phyloP scores from a whole-genome alignment of 805 yeast species.

The Saccharomycopsis oosterbeekiorum region DNA sequence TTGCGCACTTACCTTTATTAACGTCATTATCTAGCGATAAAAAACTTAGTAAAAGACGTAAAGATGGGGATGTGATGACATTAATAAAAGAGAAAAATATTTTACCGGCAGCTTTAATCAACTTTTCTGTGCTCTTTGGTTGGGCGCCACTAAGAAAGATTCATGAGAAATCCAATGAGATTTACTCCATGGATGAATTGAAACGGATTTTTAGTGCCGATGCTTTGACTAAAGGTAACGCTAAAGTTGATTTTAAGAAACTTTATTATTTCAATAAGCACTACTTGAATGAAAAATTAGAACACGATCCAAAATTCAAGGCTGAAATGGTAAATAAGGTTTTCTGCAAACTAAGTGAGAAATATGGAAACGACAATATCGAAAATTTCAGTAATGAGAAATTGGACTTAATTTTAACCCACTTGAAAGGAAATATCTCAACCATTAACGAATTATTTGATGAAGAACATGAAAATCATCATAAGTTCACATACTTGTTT shows the following conservation, averaged over 20 bases:
- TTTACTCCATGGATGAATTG: conserved; percentile 42
- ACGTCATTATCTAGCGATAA: conserved; percentile 58
- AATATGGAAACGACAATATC: conserved; percentile 18
- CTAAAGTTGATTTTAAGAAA: conserved; percentile 77
- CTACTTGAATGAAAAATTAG: conserved; percentile 41
- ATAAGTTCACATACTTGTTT: conserved; percentile 41
- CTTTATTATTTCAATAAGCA: conserved; percentile 68
- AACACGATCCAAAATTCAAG: conserved; percentile 24
- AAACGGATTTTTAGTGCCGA: conserved; percentile 49
- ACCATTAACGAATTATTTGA: conserved; percentile 41
- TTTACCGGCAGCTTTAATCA: conserved; percentile 78
- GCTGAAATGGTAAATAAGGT: conserved; percentile 26
- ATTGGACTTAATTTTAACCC: conserved; percentile 31
- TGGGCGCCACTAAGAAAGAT: conserved; percentile 74
- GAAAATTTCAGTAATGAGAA: conserved; percentile 24
- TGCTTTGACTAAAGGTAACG: conserved; percentile 84
- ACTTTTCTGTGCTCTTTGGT: conserved; percentile 84
- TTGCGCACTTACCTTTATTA: conserved; percentile 81
- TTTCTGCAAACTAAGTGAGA: conserved; percentile 25
- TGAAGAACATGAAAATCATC: conserved; percentile 15
- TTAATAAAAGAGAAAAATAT: conserved; percentile 42
- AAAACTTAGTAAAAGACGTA: conserved; percentile 78
- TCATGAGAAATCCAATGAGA: conserved; percentile 38
- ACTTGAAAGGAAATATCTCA: conserved; percentile 41
- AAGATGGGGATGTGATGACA: conserved; percentile 63